Percentiles rank a stretch among this genome's conserved stretches.
phyloP scores from a whole-genome alignment of 2,329 filamentous ascomycete genomes.

The Exophiala alcalophila region DNA sequence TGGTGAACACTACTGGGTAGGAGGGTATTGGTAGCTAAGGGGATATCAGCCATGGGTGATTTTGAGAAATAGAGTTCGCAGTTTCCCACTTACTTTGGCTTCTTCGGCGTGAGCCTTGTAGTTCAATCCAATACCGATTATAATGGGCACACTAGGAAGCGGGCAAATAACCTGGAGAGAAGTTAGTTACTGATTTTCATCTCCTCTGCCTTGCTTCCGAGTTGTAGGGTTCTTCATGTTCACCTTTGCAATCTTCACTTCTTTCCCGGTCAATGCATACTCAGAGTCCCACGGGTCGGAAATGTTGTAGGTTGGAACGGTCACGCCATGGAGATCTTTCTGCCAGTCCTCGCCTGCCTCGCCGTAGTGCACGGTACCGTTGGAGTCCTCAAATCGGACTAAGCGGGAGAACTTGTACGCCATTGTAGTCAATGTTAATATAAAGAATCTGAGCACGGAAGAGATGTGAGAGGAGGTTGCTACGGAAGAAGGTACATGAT shows the following conservation, averaged over 20 bases:
- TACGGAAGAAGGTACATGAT: too few relatives aligned
- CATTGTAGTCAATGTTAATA: too few relatives aligned
- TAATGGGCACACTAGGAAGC: conserved; percentile 30
- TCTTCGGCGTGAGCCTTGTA: conserved; percentile 41
- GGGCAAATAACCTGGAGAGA: conserved; percentile 5
- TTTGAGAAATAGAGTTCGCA: not conserved
- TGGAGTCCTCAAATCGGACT: conserved; percentile 3
- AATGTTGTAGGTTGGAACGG: not conserved
- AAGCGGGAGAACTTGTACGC: not conserved
- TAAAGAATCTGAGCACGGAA: too few relatives aligned
- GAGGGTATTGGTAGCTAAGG: conserved; percentile 2
- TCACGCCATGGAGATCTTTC: not conserved
- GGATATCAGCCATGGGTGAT: not conserved
- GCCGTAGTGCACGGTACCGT: conserved; percentile 3
- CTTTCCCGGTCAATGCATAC: not conserved
- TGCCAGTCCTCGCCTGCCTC: conserved; percentile 2
- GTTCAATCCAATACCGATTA: conserved; percentile 47
- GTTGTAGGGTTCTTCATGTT: not conserved
- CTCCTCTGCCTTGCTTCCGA: not conserved
- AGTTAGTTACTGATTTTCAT: too few relatives aligned
- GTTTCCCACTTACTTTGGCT: conserved; percentile 31
- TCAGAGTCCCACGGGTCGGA: not conserved
- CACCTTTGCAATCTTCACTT: not conserved
- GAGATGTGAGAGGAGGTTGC: too few relatives aligned
- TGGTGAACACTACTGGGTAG: conserved; percentile 5